phyloP scores from a whole-genome alignment of 1,139 yeast species.

The Diutina mesorugosa region DNA sequence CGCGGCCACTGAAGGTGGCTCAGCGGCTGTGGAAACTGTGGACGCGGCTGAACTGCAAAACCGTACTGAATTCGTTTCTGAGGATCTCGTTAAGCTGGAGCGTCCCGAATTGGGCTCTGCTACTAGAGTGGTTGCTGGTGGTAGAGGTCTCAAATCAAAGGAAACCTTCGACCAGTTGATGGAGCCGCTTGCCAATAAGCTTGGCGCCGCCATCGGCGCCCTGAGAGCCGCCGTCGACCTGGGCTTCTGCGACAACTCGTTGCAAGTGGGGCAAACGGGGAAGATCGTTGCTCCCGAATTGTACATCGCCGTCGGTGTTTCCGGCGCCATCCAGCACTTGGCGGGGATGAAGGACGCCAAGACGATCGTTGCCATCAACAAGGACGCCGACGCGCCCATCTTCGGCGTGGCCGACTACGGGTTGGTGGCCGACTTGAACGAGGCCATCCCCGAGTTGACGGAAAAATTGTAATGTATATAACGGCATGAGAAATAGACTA shows the following conservation, averaged over 20 bases:
- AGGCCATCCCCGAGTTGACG: slow-evolving; percentile 78
- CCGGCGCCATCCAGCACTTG: slow-evolving; percentile 95
- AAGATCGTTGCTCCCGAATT: slow-evolving; percentile 95
- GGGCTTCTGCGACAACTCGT: slow-evolving; percentile 92
- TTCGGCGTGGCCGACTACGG: slow-evolving; percentile 88
- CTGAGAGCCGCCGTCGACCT: slow-evolving; percentile 97
- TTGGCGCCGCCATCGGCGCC: slow-evolving; percentile 94
- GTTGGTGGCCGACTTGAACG: slow-evolving; percentile 78
- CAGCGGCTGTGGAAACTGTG: slow-evolving; percentile 15
- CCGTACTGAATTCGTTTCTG: slow-evolving; percentile 45
- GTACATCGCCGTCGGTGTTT: slow-evolving; percentile 84
- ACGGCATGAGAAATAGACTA: background rate
- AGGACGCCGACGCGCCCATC: slow-evolving; percentile 89
- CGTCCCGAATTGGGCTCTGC: slow-evolving; percentile 92
- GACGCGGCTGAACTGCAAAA: background rate
- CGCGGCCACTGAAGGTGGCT: slow-evolving; percentile 40
- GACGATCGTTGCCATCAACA: slow-evolving; percentile 87
- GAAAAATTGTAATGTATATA: slow-evolving; percentile 35
- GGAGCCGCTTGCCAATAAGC: slow-evolving; percentile 72
- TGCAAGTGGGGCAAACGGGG: slow-evolving; percentile 97
- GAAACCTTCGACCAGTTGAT: slow-evolving; percentile 71
- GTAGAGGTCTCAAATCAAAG: slow-evolving; percentile 85
- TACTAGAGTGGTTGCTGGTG: slow-evolving; percentile 73
- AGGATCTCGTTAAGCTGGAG: slow-evolving; percentile 61
- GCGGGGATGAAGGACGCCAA: slow-evolving; percentile 98